These are phyloP conservation scores for Myrica gale DNA, from an alignment of 306 rosid genomes.

Conservation along the genomic window DNA sequence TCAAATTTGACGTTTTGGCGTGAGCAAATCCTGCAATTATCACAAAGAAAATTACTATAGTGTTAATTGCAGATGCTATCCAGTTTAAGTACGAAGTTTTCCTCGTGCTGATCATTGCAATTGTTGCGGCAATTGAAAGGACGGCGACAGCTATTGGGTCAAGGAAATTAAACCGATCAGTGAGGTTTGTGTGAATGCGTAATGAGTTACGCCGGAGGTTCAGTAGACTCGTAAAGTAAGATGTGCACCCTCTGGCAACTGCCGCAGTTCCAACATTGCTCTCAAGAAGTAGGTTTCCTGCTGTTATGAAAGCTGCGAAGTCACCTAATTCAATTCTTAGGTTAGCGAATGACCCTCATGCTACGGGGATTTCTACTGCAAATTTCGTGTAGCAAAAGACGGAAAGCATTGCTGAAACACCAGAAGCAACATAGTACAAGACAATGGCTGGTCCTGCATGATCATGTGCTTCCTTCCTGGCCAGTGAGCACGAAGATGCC, in stretches of 20 bases:
- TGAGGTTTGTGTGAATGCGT: constrained; percentile 48
- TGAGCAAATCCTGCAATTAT: constrained; percentile 51
- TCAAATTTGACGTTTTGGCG: constrained; percentile 52
- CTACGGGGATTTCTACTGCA: constrained; percentile 72
- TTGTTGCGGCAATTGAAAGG: constrained; percentile 33
- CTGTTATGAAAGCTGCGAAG: constrained; percentile 73
- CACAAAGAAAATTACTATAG: constrained; percentile 44
- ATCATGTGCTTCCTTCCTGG: constrained; percentile 45
- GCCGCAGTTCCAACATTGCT: constrained; percentile 64
- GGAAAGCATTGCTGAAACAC: constrained; percentile 80
- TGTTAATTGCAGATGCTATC: constrained; percentile 66
- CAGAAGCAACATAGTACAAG: constrained; percentile 61
- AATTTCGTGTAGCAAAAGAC: constrained; percentile 83
- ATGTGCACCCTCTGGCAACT: constrained; percentile 73
- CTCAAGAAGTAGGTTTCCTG: constrained; percentile 75
- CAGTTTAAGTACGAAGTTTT: constrained; percentile 66
- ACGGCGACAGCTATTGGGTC: constrained; percentile 74
- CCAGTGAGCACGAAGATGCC: constrained; percentile 83
- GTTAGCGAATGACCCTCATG: constrained; percentile 81
- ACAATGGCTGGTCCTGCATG: constrained; percentile 72
- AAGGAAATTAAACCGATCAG: constrained; percentile 47
- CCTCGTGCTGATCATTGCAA: constrained; percentile 63
- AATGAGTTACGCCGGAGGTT: constrained; percentile 49
- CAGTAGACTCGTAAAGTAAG: constrained; percentile 62
- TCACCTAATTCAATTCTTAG: constrained; percentile 73